Percentiles rank a stretch among this genome's conserved stretches.
Evolutionary conservation across 192 early-diverging fungal genomes (phyloP).

Genomic region (Coemansia sp.): DNA sequence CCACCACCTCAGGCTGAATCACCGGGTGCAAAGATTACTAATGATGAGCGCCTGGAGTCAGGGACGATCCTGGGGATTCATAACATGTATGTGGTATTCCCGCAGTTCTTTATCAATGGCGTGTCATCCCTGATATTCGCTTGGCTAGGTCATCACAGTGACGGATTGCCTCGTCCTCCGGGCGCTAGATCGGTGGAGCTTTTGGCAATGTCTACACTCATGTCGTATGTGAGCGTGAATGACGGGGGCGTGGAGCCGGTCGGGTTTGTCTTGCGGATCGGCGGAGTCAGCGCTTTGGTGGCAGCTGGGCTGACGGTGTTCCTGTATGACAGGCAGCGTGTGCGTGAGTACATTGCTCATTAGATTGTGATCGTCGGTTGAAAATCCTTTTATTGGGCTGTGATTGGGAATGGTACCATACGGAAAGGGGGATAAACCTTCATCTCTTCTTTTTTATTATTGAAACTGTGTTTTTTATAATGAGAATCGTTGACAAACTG

Average conservation of each 20-base stretch:
- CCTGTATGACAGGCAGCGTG: constrained; percentile 43
- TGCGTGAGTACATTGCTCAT: constrained; percentile 28
- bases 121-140: constrained; percentile 51
- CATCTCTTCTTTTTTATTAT: background rate
- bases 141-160: constrained; percentile 24
- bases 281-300: constrained; percentile 42
- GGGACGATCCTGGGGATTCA: constrained; percentile 89
- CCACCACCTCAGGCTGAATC: background rate
- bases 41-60: constrained; percentile 36
- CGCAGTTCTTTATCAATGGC: constrained; percentile 78
- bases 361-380: background rate
- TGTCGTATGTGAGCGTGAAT: background rate
- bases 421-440: background rate
- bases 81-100: constrained; percentile 96
- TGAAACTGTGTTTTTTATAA: constrained; percentile 18
- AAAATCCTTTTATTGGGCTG: background rate
- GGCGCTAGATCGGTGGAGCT: constrained; percentile 41
- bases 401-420: constrained; percentile 11
- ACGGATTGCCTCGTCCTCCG: background rate
- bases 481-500: constrained; percentile 75
- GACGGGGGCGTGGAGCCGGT: constrained; percentile 16
- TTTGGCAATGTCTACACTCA: constrained; percentile 31
- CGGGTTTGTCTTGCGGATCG: constrained; percentile 47
- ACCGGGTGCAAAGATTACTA: background rate
- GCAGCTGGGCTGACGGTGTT: constrained; percentile 39